Evolutionary conservation across 2,329 filamentous ascomycete genomes (phyloP), one percentile per base, ranked within the genome.

Genomic region (Ceratocystis eucalypticola): DNA sequence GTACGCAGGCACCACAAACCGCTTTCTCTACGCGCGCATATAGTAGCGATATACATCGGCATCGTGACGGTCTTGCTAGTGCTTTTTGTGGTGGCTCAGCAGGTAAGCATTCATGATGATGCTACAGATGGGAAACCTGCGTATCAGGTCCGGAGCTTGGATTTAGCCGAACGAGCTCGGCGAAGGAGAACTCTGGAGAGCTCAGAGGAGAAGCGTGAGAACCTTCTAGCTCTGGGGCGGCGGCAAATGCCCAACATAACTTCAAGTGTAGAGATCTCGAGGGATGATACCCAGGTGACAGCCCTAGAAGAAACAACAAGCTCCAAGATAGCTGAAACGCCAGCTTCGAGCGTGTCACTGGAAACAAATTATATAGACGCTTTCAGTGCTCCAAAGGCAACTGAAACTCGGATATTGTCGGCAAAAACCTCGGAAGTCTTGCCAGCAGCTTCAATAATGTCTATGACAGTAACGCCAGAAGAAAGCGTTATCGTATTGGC

Each of bases 131-230:
- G 15, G 8, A 17, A 2, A 2, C 65, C 61, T 5, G 37, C 20
- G 20, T 67, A 46, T 37, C 65, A 64, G 48, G 65, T 67, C 22
- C 53, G 53, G 25, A 59, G 53, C 53, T 25, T 59, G 7, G 53
- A 37, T 7, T 25, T n/a, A 17, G 25, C 17, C 7, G 15, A 12
- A 41, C 37, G 37, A 41, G 6, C 15, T 33, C 53, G 15, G 46
- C 20, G 30, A 20, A 44, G 12, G n/a, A 17, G 22, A n/a, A 5
- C 53, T n/a, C 10, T 7, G 5, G 22, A 10, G 4, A 33, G 53
- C 15, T 4, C 30, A 8, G 17, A 37, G n/a, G 53, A 33, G 28
- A 30, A 33, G 15, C 15, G 6, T n/a, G 17, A n/a, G 15, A 59
- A 25, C 12, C n/a, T 59, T 7, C 15, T 17, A 10, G 12, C 33